phyloP scores from a whole-genome alignment of 345 rosid genomes.

The Schrenkiella parvula region DNA sequence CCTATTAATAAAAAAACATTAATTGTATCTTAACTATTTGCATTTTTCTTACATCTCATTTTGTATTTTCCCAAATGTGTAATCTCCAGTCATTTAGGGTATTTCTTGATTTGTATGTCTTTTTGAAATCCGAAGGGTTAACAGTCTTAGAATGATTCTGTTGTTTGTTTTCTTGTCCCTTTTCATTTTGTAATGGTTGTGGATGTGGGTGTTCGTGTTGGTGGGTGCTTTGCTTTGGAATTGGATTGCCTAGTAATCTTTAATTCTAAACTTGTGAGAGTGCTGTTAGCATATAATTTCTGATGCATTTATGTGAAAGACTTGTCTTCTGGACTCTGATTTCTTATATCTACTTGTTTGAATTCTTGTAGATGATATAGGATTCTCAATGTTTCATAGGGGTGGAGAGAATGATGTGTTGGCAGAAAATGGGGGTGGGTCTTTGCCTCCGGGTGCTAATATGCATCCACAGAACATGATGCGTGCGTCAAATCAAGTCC shows the following conservation, averaged over 20 bases:
- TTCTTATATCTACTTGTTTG: constrained; percentile 21
- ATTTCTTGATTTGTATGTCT: constrained; percentile 1
- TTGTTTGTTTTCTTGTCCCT: constrained; percentile 2
- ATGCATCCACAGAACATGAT: constrained; percentile 44
- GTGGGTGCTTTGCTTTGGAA: constrained; percentile 2
- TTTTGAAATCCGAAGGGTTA: not conserved
- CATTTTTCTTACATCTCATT: not conserved
- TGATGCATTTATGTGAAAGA: not conserved
- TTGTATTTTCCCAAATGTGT: not conserved
- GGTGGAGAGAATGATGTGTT: constrained; percentile 47
- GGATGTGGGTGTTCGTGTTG: not conserved
- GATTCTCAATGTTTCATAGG: constrained; percentile 50
- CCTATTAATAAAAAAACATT: not conserved
- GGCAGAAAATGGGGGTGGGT: constrained; percentile 43
- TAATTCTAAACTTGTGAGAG: not conserved
- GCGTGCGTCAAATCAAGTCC: constrained; percentile 38
- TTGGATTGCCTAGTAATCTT: not conserved
- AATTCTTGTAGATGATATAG: constrained; percentile 45
- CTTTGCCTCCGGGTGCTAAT: constrained; percentile 25
- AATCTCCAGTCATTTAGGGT: not conserved
- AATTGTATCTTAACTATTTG: not conserved
- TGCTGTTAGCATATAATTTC: constrained; percentile 3
- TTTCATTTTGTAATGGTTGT: not conserved
- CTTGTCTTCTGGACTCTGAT: constrained; percentile 11
- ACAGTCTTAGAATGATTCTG: not conserved